Evolutionary conservation across 441 rosid genomes (phyloP), one percentile per base, ranked within the genome.

Genomic region (Eugenia klotzschiana): DNA sequence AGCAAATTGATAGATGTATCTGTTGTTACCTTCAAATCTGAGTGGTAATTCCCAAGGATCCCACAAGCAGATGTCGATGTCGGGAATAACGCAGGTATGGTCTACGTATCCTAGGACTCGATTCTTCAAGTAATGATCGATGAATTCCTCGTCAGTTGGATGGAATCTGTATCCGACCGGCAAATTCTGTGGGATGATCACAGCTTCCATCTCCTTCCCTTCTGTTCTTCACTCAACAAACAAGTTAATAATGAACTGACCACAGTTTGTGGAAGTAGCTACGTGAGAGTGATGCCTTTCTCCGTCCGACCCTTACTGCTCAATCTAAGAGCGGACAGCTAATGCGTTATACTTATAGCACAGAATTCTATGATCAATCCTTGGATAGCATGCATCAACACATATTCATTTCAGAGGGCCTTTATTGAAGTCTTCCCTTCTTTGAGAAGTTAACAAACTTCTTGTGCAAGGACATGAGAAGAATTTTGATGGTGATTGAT

Each of bases 31-130:
- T 6, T n/a, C 16, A 37, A 84, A 84, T 57, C 43, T 79, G 18
- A 2, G 23, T 6, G 73, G 85, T 23, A 84, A 60, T n/a, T 51
- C 58, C 57, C 81, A 51, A 57, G 85, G 85, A 80, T 84, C 85
- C 79, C 77, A 84, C 37, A 37, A 29, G 85, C 79, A 84, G 25
- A 84, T 43, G 29, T 84, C 60, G 11, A 79, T 7, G 29, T 84
- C 85, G 9, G 85, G 85, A 56, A 84, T 33, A 41, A 79, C 15
- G 82, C 79, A 79, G 26, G 52, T 20, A 33, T 16, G 8, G n/a
- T 79, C 85, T 2, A 41, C 8, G 10, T 27, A 18, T 2, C 82
- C 85, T 15, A 46, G 56, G 79, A 72, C 58, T 43, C 79, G 43
- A 26, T 46, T 77, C 81, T 29, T 54, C 81, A 83, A 57, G 81